phyloP scores from a whole-genome alignment of 108 stramenopile species.

The Cylindrotheca closterium region DNA sequence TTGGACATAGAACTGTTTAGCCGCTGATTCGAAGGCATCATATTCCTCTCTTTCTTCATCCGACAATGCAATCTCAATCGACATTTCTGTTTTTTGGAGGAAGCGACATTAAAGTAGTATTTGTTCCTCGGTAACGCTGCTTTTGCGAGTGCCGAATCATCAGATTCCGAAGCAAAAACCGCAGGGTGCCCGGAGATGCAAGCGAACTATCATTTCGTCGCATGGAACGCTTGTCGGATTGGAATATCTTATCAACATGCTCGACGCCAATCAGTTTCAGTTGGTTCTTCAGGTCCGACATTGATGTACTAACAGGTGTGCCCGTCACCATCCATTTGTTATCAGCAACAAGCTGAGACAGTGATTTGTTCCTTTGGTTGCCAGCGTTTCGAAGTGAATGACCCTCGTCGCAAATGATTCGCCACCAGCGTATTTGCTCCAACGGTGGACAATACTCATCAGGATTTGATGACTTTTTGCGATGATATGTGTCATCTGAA shows the following conservation, averaged over 20 bases:
- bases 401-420: constrained; percentile 56
- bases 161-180: constrained; percentile 33
- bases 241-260: constrained; percentile 20
- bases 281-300: constrained; percentile 38
- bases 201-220: too few species aligned
- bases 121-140: constrained; percentile 36
- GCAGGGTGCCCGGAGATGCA: too few species aligned
- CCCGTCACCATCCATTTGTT: constrained; percentile 47
- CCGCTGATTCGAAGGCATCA: constrained; percentile 24
- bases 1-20: constrained; percentile 18
- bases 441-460: constrained; percentile 34
- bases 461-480: constrained; percentile 5
- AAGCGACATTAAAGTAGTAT: constrained; percentile 35
- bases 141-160: constrained; percentile 47
- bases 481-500: constrained; percentile 32
- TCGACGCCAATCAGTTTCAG: constrained; percentile 42
- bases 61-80: constrained; percentile 19
- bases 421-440: constrained; percentile 56
- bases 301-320: constrained; percentile 26
- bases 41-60: constrained; percentile 33
- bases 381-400: constrained; percentile 36
- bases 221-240: too few species aligned
- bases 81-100: constrained; percentile 22
- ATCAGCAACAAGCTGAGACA: constrained; percentile 32
- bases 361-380: constrained; percentile 15